Base-by-base conservation (phyloP, 345 rosid species). In the Hibiscus syriacus region DNA sequence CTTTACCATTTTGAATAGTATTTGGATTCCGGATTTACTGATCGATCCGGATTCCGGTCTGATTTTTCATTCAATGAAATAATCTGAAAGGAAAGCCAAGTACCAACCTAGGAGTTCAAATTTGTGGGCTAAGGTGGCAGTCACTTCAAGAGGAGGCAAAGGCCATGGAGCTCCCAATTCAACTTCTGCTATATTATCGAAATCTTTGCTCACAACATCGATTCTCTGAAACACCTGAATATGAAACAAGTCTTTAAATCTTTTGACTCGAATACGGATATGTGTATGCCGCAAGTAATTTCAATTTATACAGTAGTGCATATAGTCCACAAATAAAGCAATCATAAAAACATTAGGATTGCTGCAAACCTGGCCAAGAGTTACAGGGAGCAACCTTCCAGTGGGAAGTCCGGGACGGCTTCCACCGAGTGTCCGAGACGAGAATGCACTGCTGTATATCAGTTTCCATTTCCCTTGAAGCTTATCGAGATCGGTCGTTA, bases 111-210 rank as follows among this genome's bases (percentile, higher is more conserved):
- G 73, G 76, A 90, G 84, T 79, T 90, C 97, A n/a, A 93, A 93
- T 68, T 90, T 86, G 85, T 90, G 98, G 50, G 96, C 94, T 73
- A 90, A 80, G 23, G 96, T 84, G 2, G 97, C 96, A 3, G 96
- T 93, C 32, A 73, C 80, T 78, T 90, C 89, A n/a, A 81, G 36
- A 2, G 88, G 92, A 20, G 88, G 96, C 36, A 93, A 59, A 5
- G 97, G 98, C 96, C 97, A 93, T 1, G 98, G 98, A 55, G 85
- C 86, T 55, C 96, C 98, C 54, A 93, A 34, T 76, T 88, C 81
- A 48, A 93, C 90, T 67, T 90, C 92, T 3, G 78, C 98, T 52
- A 93, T 88, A 72, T 93, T 93, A 69, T 90, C 97, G 3, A 90
- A 93, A 77, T 93, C 97, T 71, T 84, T 90, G 81, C 92, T 87